These are phyloP conservation scores for Neoarthrinium moseri DNA, from an alignment of 2,329 filamentous ascomycete species.

Conservation along the genomic window DNA sequence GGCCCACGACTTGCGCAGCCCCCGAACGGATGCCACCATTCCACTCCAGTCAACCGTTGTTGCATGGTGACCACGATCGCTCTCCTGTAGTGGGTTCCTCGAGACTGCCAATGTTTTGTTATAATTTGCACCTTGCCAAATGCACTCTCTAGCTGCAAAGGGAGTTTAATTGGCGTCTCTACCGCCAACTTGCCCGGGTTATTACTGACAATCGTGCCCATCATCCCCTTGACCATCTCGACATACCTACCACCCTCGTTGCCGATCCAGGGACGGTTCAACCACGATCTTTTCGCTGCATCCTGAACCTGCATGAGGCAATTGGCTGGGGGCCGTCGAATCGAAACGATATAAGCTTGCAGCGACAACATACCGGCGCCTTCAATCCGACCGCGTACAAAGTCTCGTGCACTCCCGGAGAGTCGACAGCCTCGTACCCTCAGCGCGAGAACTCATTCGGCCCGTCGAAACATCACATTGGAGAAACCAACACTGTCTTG, in stretches of 20 bases:
- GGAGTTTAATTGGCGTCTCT: constrained; percentile 1
- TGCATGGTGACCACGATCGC: too few relatives aligned
- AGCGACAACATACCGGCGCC: neutral
- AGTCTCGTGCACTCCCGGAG: constrained; percentile 1
- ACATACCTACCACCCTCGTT: neutral
- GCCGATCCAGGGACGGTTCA: neutral
- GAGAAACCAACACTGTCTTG: neutral
- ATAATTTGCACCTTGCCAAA: neutral
- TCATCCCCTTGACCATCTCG: neutral
- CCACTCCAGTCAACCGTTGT: too few relatives aligned
- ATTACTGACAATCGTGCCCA: too few relatives aligned
- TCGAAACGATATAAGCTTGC: neutral
- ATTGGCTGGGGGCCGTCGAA: neutral
- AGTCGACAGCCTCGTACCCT: neutral
- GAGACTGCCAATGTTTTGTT: neutral
- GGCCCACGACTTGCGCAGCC: neutral
- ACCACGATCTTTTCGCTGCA: neutral
- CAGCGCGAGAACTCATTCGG: neutral
- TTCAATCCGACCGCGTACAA: neutral
- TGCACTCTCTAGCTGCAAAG: neutral
- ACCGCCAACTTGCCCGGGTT: too few relatives aligned
- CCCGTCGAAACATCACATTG: neutral
- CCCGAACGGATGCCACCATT: neutral
- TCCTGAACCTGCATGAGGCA: constrained; percentile 2
- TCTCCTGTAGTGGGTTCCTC: neutral